Base-by-base conservation (phyloP, 768 basidiomycete genomes). In the Rhodotorula toruloides region DNA sequence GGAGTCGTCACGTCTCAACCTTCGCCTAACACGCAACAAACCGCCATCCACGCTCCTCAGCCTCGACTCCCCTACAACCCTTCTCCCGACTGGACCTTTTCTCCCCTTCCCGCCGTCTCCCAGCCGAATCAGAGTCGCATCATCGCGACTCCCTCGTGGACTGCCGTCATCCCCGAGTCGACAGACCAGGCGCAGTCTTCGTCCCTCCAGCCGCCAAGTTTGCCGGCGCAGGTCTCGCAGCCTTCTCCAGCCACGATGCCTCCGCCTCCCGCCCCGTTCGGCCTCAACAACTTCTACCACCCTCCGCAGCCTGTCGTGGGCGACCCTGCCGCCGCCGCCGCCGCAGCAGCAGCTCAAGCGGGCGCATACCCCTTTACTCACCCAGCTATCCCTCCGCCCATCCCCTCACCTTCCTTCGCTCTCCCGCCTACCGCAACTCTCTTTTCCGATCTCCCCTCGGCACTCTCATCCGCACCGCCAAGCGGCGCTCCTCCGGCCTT, bases 81-180 rank as follows among this genome's bases (percentile, higher is more conserved):
- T 1, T 61, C 63, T 2, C 62, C 68, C 19, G 62, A 61, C 21
- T 65, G 63, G 62, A 31, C 37, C 12, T 61, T 61, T 50, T 19
- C 60, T 47, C 21, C 50, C 25, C 44, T 61, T 0, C 63, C 63
- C 2, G 32, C 54, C 17, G 32, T 36, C 16, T 63, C 61, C 27
- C 43, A 40, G 49, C 50, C 56, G 4, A 44, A 37, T 11, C 63
- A 55, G 36, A 65, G 34, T 25, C 58, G 63, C 27, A 69, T 69
- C 59, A 60, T 69, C 32, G 63, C 68, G 7, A 69, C 68, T 1
- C 68, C 68, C 0, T 58, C 63, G 0, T 69, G 68, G 68, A 65
- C 68, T 0, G 63, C 68, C 6, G 37, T 69, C 19, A 63, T 69
- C 47, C 40, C 56, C 7, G 67, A 62, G 21, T 13, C 49, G 3